Conservation (phyloP, 2,329 filamentous ascomycete species). For the Zasmidium cellare region DNA sequence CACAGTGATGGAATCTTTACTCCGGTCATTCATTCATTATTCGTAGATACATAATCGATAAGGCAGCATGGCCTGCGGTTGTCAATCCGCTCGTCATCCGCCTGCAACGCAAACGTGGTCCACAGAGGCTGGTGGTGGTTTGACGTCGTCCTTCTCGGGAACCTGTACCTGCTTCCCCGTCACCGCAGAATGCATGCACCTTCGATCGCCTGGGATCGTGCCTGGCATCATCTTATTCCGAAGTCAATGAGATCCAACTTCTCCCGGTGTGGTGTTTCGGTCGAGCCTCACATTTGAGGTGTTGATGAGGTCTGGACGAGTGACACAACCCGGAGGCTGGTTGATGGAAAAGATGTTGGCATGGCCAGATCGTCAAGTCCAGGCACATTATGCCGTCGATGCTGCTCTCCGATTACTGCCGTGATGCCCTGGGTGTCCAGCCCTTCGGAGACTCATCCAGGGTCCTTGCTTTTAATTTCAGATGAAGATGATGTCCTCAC, state of each 20-base stretch:
- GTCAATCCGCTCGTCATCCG: no score
- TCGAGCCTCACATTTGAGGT: neutral
- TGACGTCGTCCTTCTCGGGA: neutral
- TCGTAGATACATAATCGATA: no score
- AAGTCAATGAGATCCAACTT: neutral
- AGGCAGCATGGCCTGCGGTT: no score
- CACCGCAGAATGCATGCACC: neutral
- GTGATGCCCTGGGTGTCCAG: no score
- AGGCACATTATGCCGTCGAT: no score
- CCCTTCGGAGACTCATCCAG: neutral
- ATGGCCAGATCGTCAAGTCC: no score
- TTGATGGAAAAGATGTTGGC: no score
- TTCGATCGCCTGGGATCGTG: neutral
- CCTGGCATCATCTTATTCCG: neutral
- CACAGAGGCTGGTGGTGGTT: no score
- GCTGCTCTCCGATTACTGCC: no score
- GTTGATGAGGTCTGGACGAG: neutral
- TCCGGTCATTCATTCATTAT: neutral
- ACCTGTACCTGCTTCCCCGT: neutral
- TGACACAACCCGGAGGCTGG: no score
- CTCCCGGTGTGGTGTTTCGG: neutral
- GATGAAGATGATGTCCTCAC: constrained; percentile 29
- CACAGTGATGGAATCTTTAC: no score
- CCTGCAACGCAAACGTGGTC: no score
- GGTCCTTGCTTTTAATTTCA: constrained; percentile 12